Evolutionary conservation across 805 yeast species (phyloP).

Genomic region (Candida cerambycidarum): DNA sequence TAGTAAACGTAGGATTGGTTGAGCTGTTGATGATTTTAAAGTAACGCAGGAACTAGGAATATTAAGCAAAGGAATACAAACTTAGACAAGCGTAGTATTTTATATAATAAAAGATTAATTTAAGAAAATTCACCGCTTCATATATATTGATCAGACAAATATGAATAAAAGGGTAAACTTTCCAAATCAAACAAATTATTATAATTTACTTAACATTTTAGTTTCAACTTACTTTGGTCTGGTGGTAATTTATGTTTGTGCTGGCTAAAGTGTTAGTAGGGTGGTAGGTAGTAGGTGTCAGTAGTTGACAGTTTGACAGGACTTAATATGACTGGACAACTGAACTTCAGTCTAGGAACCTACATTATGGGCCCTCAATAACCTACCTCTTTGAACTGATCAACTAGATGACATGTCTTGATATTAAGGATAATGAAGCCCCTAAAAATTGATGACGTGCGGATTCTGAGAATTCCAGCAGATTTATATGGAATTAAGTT

Average conservation of each 20-base stretch:
- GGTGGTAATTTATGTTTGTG: constrained; percentile 5
- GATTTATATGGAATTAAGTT: not conserved
- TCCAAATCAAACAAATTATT: constrained; percentile 8
- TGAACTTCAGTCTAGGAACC: too few species aligned
- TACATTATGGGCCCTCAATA: too few species aligned
- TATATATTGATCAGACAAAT: constrained; percentile 4
- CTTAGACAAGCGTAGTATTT: constrained; percentile 4
- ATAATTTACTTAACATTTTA: constrained; percentile 2
- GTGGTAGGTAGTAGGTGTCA: not conserved
- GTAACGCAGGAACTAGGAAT: constrained; percentile 6
- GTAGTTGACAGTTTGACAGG: too few species aligned
- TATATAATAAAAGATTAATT: constrained; percentile 6
- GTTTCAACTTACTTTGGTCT: constrained; percentile 13
- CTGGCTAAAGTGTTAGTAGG: not conserved
- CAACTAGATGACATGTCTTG: too few species aligned
- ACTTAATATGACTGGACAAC: too few species aligned
- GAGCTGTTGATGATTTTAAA: not conserved
- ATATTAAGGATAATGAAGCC: too few species aligned
- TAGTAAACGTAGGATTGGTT: not conserved
- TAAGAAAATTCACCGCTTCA: constrained; percentile 10
- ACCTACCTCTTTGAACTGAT: too few species aligned
- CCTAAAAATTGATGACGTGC: not conserved
- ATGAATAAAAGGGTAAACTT: constrained; percentile 6
- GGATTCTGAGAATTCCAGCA: too few species aligned
- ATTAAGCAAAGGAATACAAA: constrained; percentile 2